Conservation (phyloP, 305 asterid species). For the Fraxinus sp. region DNA sequence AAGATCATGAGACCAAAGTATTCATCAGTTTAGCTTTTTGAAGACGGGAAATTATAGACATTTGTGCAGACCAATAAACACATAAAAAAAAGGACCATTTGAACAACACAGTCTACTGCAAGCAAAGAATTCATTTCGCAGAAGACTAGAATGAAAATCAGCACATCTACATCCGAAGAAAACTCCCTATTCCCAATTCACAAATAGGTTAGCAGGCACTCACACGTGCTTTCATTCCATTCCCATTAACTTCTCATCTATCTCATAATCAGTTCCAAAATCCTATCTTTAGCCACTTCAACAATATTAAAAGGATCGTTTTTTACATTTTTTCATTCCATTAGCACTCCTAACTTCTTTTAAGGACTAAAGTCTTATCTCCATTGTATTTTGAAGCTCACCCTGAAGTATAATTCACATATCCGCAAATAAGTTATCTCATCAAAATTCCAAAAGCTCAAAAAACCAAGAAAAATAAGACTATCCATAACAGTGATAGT, state of each 20-base stretch:
- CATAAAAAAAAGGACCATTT: background rate
- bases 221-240: background rate
- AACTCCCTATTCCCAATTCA: background rate
- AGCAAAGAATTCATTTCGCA: background rate
- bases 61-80: conserved; percentile 6
- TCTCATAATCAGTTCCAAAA: background rate
- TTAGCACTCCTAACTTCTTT: background rate
- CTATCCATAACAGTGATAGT: background rate
- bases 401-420: background rate
- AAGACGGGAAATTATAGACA: background rate
- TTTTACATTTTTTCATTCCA: background rate
- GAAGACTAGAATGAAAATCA: background rate
- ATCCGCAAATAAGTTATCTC: background rate
- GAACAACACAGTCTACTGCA: background rate
- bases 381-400: background rate
- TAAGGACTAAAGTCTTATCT: background rate
- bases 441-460: background rate
- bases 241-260: background rate
- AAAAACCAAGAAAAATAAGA: background rate
- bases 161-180: background rate
- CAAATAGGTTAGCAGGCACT: background rate
- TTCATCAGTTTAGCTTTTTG: background rate
- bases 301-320: background rate
- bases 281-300: background rate
- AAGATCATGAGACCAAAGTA: background rate